Evolutionary conservation across 2,329 filamentous ascomycete genomes (phyloP).

Genomic region (Aspergillus sp.): DNA sequence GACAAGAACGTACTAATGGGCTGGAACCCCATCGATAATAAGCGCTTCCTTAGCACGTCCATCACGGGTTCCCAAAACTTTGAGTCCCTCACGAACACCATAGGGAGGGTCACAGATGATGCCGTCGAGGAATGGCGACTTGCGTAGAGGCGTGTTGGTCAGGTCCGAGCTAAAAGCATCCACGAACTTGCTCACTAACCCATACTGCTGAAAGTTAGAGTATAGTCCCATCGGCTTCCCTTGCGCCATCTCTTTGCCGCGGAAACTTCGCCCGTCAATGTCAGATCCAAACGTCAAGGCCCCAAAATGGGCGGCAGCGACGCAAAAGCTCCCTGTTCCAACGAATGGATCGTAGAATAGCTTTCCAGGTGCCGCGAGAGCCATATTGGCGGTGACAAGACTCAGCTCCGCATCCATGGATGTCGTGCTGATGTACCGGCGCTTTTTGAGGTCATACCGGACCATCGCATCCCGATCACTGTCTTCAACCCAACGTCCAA

Average conservation of each 20-base stretch:
- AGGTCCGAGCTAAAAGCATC: conserved; percentile 82
- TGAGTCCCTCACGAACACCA: conserved; percentile 85
- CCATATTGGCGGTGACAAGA: conserved; percentile 86
- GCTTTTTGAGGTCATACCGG: conserved; percentile 86
- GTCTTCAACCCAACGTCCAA: conserved; percentile 66
- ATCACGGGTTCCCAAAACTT: conserved; percentile 76
- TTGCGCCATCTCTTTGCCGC: conserved; percentile 56
- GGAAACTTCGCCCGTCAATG: conserved; percentile 85
- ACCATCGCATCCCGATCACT: conserved; percentile 64
- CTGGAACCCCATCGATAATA: conserved; percentile 63
- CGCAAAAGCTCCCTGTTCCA: conserved; percentile 86
- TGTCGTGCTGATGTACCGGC: conserved; percentile 89
- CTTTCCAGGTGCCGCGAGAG: conserved; percentile 74
- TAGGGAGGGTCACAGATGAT: conserved; percentile 96
- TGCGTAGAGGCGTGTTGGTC: conserved; percentile 74
- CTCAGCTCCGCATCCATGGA: conserved; percentile 96
- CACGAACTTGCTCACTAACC: conserved; percentile 59
- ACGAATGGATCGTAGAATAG: conserved; percentile 94
- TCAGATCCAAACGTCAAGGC: conserved; percentile 80
- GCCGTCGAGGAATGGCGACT: conserved; percentile 66
- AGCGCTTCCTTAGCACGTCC: conserved; percentile 48
- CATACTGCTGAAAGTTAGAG: conserved; percentile 83
- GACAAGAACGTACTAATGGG: conserved; percentile 56
- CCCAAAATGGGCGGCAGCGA: conserved; percentile 88
- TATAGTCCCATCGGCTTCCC: conserved; percentile 42